phyloP scores from a whole-genome alignment of 129 eudicot species.

The Lonicera japonica region DNA sequence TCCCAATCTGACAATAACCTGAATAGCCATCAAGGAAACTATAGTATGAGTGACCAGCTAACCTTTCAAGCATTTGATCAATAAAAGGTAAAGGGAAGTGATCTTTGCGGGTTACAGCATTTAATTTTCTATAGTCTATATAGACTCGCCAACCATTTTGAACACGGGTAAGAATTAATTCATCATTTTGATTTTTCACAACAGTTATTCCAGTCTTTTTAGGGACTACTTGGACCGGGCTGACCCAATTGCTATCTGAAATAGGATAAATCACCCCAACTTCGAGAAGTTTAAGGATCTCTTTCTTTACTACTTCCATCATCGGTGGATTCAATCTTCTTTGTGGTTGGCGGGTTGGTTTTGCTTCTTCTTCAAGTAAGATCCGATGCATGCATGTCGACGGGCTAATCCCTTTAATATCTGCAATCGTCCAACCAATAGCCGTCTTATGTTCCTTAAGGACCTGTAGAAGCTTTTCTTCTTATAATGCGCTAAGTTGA shows the following conservation, averaged over 20 bases:
- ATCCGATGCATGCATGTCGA: no score
- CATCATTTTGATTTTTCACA: not conserved
- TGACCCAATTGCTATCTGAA: no score
- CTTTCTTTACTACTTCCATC: no score
- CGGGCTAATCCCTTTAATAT: no score
- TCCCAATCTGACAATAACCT: not conserved
- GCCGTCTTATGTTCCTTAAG: constrained; percentile 1
- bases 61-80: not conserved
- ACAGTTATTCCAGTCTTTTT: no score
- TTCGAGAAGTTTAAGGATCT: no score
- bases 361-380: no score
- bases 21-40: not conserved
- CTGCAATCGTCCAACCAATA: not conserved
- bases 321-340: no score
- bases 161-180: not conserved
- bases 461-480: no score
- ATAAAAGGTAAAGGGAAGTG: not conserved
- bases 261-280: not conserved
- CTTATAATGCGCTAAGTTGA: not conserved
- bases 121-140: not conserved
- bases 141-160: not conserved
- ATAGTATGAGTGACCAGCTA: no score
- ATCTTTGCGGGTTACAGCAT: constrained; percentile 1
- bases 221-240: no score
- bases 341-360: no score